Percentiles rank a stretch among this genome's conserved stretches.
Conservation (phyloP, 148 eudicot species). For the Fallopia convolvulus region DNA sequence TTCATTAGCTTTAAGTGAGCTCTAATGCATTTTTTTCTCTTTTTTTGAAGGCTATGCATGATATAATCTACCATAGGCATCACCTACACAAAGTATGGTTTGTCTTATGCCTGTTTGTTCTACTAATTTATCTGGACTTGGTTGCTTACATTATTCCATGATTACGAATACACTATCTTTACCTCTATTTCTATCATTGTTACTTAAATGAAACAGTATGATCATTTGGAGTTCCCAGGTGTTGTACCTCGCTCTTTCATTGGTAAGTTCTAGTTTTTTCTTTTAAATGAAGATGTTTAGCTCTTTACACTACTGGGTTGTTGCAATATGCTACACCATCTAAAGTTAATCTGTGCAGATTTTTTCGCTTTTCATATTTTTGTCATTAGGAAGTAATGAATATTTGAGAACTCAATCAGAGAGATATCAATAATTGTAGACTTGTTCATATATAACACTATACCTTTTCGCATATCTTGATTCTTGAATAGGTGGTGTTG, state of each 20-base stretch:
- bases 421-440: neutral
- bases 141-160: neutral
- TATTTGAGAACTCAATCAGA: neutral
- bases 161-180: neutral
- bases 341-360: neutral
- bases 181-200: neutral
- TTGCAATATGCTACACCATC: neutral
- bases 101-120: neutral
- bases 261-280: constrained; percentile 29
- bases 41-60: constrained; percentile 81
- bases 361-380: neutral
- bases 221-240: constrained; percentile 98
- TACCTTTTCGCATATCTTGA: neutral
- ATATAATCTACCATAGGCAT: constrained; percentile 69
- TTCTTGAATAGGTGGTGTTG: neutral
- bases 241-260: constrained; percentile 94
- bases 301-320: neutral
- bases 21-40: constrained; percentile 10
- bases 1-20: neutral
- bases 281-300: neutral
- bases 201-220: constrained; percentile 48
- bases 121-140: neutral
- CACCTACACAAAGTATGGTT: constrained; percentile 61
- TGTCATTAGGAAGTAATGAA: neutral
- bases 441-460: neutral